These are phyloP conservation scores for Ogataea populi-albae DNA, from an alignment of 805 yeast genomes.

Conservation along the genomic window DNA sequence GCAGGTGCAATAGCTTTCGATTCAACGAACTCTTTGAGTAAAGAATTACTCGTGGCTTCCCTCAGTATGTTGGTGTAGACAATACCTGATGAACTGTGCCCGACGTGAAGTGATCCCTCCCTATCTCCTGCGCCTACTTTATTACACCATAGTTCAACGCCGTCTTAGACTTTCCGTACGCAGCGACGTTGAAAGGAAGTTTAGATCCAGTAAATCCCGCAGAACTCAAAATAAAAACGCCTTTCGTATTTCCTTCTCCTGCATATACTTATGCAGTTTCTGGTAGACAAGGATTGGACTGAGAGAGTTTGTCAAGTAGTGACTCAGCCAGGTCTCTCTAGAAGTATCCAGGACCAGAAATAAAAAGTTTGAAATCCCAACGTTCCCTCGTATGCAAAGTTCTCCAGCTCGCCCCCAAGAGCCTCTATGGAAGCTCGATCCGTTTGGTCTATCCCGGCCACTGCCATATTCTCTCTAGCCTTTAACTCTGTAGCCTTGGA, in stretches of 20 bases:
- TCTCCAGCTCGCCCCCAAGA: conserved; percentile 14
- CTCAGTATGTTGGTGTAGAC: conserved; percentile 10
- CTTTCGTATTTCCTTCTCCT: conserved; percentile 26
- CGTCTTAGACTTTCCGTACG: conserved; percentile 38
- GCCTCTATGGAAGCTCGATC: conserved; percentile 18
- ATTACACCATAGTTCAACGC: conserved; percentile 32
- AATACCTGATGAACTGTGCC: conserved; percentile 8
- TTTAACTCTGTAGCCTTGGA: conserved; percentile 17
- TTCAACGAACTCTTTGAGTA: background rate
- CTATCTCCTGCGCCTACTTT: conserved; percentile 26
- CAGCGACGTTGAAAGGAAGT: conserved; percentile 19
- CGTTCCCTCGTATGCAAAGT: conserved; percentile 22
- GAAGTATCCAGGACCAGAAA: too few relatives aligned
- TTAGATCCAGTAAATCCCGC: conserved; percentile 29
- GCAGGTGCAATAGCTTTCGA: conserved; percentile 2
- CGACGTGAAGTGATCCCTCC: conserved; percentile 17
- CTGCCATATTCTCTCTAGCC: conserved; percentile 16
- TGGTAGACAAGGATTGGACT: conserved; percentile 33
- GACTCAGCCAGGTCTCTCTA: too few relatives aligned
- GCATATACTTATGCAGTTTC: conserved; percentile 29
- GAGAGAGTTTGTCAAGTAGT: too few relatives aligned
- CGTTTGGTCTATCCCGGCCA: conserved; percentile 23
- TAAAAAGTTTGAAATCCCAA: conserved; percentile 25
- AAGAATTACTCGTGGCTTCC: too few relatives aligned
- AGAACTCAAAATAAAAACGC: conserved; percentile 30